phyloP scores from a whole-genome alignment of 1,284 basidiomycete species.

The Sanghuangporus weigelae region DNA sequence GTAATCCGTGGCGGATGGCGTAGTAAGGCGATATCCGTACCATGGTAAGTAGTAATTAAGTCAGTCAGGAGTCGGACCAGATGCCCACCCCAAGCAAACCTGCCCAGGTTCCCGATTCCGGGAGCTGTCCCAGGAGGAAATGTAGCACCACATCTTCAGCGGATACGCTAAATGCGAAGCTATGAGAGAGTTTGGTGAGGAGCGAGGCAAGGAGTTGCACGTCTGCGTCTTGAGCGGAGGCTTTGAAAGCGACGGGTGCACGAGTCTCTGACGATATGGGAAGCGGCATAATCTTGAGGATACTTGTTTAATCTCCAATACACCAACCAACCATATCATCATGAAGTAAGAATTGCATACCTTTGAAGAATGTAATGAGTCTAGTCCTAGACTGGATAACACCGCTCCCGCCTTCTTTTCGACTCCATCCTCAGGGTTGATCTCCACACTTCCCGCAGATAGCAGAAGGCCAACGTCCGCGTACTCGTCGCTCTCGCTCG shows the following conservation, averaged over 20 bases:
- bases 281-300: not conserved
- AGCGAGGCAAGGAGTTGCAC: not conserved
- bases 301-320: not conserved
- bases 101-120: not conserved
- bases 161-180: conserved; percentile 7
- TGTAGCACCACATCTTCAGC: not conserved
- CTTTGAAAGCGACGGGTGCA: not conserved
- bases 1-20: not conserved
- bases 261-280: not conserved
- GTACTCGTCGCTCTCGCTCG: conserved; percentile 51
- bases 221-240: not conserved
- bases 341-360: not conserved
- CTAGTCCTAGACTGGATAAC: conserved; percentile 7
- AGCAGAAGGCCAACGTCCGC: conserved; percentile 49
- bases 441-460: conserved; percentile 24
- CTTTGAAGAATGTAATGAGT: conserved; percentile 7
- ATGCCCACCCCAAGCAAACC: conserved; percentile 10
- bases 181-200: not conserved
- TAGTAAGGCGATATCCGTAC: not conserved
- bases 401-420: conserved; percentile 4
- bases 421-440: not conserved
- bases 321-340: no score
- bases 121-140: conserved; percentile 8
- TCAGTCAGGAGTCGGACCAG: conserved; percentile 9
- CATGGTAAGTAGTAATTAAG: not conserved